phyloP scores from a whole-genome alignment of 352 stramenopile species.

The Pythium phragmitis region DNA sequence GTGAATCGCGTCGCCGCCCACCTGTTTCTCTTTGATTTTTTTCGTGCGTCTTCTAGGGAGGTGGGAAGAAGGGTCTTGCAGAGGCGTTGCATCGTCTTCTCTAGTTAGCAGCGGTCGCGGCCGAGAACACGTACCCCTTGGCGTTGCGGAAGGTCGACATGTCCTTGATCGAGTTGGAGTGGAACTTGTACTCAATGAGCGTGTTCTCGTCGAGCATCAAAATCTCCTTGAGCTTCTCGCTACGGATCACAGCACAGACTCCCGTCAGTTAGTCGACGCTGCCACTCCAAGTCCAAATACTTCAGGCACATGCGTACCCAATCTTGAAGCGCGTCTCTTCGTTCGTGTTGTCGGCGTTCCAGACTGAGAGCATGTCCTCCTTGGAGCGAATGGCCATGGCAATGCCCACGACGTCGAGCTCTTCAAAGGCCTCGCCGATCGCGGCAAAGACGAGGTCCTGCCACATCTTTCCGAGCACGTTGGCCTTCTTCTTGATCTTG shows the following conservation, averaged over 20 bases:
- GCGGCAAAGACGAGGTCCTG: conserved; percentile 92
- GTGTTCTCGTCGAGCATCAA: conserved; percentile 93
- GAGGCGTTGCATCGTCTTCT: neutral
- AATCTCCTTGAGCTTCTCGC: conserved; percentile 93
- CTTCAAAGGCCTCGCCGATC: conserved; percentile 90
- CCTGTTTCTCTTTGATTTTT: conserved; percentile 1
- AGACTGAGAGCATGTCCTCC: conserved; percentile 93
- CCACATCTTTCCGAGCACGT: conserved; percentile 94
- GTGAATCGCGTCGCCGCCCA: neutral
- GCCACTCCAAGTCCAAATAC: conserved; percentile 9
- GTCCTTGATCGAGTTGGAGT: conserved; percentile 91
- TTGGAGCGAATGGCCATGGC: conserved; percentile 92
- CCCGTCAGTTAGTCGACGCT: conserved; percentile 26
- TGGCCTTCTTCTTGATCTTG: conserved; percentile 94
- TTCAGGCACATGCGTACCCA: conserved; percentile 17
- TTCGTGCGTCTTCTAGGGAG: conserved; percentile 6
- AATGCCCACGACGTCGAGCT: conserved; percentile 91
- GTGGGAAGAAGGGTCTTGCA: neutral
- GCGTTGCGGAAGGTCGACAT: conserved; percentile 94
- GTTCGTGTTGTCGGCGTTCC: conserved; percentile 93
- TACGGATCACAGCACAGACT: neutral
- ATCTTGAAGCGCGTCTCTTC: conserved; percentile 83
- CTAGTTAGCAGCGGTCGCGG: conserved; percentile 54
- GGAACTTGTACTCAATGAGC: conserved; percentile 95
- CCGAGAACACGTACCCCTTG: conserved; percentile 91